Evolutionary conservation across 805 yeast genomes (phyloP), one percentile per base, ranked within the genome.

Genomic region (Candida tammaniensis): DNA sequence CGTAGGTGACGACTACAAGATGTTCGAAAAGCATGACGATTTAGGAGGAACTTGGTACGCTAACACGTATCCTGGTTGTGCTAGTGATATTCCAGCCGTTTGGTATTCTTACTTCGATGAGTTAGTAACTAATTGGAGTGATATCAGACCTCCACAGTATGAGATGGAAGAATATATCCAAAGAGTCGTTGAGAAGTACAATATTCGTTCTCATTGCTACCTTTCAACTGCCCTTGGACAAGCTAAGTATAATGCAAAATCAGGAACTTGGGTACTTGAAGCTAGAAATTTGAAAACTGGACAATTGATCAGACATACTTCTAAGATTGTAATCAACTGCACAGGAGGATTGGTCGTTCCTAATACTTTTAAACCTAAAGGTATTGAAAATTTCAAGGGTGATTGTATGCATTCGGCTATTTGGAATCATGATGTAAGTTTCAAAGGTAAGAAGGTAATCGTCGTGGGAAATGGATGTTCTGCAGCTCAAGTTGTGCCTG

Each of bases 11-110:
- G 67, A 59, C 40, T 56, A 58, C 34, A 54, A 44, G 5, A 49
- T 66, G 10, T 61, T 66, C 33, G 72, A 66, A 36, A 62, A 61
- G 37, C 69, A 64, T 39, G 52, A 49, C 30, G 46, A 58, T 27
- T 61, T 61, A 43, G 70, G 72, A 12, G 70, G 72, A 10, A 64
- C 70, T 15, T 66, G 72, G 72, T 64, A 58, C 47, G 70, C 70
- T 13, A 66, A 66, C 42, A 61, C 70, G 4, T 66, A 64, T 38
- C 72, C 72, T 2, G 70, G 70, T 1, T 61, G 70, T 44, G 70
- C 70, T n/a, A 55, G 61, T 15, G 72, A 66, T 47, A 61, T 66
- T 30, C 71, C 71, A 6, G 70, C 70, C 2, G 35, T 61, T 17
- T 66, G 68, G 68, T 65, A 65, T 40, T 58, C 64, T 11, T 52